Base-by-base conservation (phyloP, 2,329 filamentous ascomycete species). In the Madurella fahalii region DNA sequence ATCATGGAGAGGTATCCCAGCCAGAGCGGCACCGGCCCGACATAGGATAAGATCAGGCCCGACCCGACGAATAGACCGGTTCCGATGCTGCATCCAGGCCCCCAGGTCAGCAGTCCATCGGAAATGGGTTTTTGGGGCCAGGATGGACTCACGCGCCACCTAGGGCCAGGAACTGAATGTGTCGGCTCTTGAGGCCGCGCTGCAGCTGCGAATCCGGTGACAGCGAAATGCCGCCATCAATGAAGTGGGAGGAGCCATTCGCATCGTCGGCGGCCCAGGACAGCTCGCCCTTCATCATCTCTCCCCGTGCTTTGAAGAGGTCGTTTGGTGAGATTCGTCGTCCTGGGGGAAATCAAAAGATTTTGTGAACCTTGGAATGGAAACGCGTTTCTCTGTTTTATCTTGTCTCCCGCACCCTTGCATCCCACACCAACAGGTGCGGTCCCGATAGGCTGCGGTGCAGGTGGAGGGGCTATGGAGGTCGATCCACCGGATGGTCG, bases 1-100 rank as follows among this genome's bases (percentile, higher is more conserved):
- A 79, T 80, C 77, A 81, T 80, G 59, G 72, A 73, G 7, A 80
- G 62, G 67, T 89, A 91, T 20, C 81, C 84, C 68, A 91, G 84
- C 66, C 90, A 79, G 15, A 90, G 71, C 0, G 86, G 84, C 5
- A 84, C 86, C 2, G 84, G 84, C 2, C 84, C 84, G 30, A 64
- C 61, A 9, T 54, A 37, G 52, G 57, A 78, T 4, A 67, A 57
- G 34, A 65, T 67, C 11, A 46, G 51, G 1, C 64, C 64, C 2
- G 64, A 63, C 4, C 64, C 64, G 16, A 67, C 63, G 42, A 67
- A 67, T 9, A 67, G 62, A 7, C 64, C 64, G 5, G 64, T 67
- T 39, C 64, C 64, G 53, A 67, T 67, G 31, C 64, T 65, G 45
- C 52, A 5, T 16, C 11, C 16, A 2, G 17, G 11, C 25, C 32